phyloP scores from a whole-genome alignment of 163 green algal species.

The Prototheca cutis region DNA sequence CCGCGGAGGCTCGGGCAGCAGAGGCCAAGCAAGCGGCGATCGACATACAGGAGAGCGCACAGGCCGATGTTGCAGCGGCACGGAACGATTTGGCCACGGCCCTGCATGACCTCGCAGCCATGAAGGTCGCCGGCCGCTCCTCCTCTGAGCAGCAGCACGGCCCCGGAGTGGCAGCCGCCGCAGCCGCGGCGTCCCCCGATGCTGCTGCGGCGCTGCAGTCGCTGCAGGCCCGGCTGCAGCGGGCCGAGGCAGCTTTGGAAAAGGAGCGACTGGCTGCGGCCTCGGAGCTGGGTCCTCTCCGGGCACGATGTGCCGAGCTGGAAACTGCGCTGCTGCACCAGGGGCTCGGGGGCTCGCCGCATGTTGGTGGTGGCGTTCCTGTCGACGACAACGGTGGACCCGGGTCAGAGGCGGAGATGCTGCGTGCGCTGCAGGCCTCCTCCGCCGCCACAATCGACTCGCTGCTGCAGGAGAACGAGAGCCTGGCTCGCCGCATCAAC shows the following conservation, averaged over 20 bases:
- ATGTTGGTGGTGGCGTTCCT: too few species aligned
- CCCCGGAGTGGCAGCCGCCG: neutral
- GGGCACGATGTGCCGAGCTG: neutral
- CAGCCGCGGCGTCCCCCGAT: neutral
- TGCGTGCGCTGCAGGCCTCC: neutral
- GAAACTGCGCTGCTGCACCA: conserved; percentile 5
- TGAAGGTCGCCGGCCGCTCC: too few species aligned
- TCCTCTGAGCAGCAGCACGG: neutral
- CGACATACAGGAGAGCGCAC: conserved; percentile 4
- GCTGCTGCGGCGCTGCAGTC: neutral
- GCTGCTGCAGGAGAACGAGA: conserved; percentile 1
- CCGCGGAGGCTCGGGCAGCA: too few species aligned
- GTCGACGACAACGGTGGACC: neutral
- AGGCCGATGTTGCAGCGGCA: neutral
- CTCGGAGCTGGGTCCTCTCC: neutral
- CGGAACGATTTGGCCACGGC: conserved; percentile 13
- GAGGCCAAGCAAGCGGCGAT: too few species aligned
- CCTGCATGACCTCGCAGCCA: neutral
- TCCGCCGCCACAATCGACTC: neutral
- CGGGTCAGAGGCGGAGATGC: neutral
- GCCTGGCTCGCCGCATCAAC: neutral
- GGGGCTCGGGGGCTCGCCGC: too few species aligned
- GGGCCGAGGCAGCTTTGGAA: conserved; percentile 28
- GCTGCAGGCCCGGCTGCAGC: conserved; percentile 18
- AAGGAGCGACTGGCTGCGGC: conserved; percentile 19